Evolutionary conservation across 192 early-diverging fungal species (phyloP).

Genomic region (Backusella australiensis): DNA sequence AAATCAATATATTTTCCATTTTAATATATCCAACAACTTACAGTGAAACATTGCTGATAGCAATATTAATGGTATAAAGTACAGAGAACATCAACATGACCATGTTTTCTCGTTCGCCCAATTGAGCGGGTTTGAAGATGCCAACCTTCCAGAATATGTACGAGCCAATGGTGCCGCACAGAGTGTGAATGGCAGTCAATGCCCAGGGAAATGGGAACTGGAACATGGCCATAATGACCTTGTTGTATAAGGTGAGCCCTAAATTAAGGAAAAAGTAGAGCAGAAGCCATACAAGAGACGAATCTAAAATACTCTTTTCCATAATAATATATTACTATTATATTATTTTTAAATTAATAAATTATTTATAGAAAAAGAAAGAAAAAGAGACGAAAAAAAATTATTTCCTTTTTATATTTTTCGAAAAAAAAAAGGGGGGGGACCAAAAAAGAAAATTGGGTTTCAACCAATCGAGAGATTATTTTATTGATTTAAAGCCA

Average conservation of each 20-base stretch:
- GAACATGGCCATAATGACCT: constrained; percentile 74
- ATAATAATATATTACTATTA: not conserved
- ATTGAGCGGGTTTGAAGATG: constrained; percentile 47
- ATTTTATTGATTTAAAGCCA: constrained; percentile 19
- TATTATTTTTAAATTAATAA: not conserved
- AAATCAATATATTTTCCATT: constrained; percentile 16
- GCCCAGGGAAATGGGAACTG: constrained; percentile 84
- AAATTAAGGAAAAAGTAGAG: constrained; percentile 77
- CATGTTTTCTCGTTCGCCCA: constrained; percentile 58
- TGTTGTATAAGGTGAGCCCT: constrained; percentile 81
- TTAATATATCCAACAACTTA: constrained; percentile 40
- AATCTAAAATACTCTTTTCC: constrained; percentile 9
- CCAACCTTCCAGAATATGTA: constrained; percentile 45
- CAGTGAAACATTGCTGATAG: constrained; percentile 79
- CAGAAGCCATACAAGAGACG: constrained; percentile 51
- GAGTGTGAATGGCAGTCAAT: constrained; percentile 80
- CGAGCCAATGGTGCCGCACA: constrained; percentile 70
- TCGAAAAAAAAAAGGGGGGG: not conserved
- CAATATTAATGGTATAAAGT: constrained; percentile 90
- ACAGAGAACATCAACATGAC: constrained; percentile 77
- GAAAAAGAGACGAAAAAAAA: not conserved
- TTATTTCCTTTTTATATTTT: not conserved
- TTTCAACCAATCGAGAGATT: not conserved
- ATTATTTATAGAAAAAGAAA: not conserved
- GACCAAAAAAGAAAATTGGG: not conserved